A percentile compares a stretch with the other conserved stretches of the same genome.
Evolutionary conservation across 345 rosid genomes (phyloP).

Genomic region (Balakata baccata): DNA sequence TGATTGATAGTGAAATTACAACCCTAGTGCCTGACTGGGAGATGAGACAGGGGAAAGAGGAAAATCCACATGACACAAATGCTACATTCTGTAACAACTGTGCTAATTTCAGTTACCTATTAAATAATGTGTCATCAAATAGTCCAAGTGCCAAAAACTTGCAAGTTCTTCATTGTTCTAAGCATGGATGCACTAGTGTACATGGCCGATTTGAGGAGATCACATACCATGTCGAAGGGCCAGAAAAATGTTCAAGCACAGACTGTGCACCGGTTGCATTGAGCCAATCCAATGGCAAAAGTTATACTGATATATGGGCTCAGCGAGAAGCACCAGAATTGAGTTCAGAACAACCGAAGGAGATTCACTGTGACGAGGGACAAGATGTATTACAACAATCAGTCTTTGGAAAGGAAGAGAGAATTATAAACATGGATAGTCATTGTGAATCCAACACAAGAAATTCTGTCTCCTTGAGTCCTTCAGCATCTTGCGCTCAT

Average conservation of each 20-base stretch:
- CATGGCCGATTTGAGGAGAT: conserved; percentile 89
- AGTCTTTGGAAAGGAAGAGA: conserved; percentile 29
- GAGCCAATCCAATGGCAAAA: conserved; percentile 26
- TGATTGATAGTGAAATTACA: conserved; percentile 77
- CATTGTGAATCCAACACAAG: conserved; percentile 24
- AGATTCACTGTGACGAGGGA: conserved; percentile 42
- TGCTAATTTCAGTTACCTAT: conserved; percentile 31
- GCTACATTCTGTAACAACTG: conserved; percentile 40
- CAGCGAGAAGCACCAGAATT: conserved; percentile 39
- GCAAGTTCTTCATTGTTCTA: conserved; percentile 51
- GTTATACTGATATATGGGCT: conserved; percentile 62
- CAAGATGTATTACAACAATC: conserved; percentile 17
- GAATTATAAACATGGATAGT: conserved; percentile 32
- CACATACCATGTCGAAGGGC: conserved; percentile 59
- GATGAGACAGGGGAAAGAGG: conserved; percentile 27
- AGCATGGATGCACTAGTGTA: conserved; percentile 44
- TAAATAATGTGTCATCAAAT: conserved; percentile 45
- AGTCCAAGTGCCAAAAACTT: conserved; percentile 34
- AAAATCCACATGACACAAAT: conserved; percentile 18
- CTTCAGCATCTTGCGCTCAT: conserved; percentile 20
- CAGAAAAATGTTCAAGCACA: conserved; percentile 31
- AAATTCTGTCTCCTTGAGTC: conserved; percentile 25
- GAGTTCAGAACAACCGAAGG: conserved; percentile 35
- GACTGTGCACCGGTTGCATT: conserved; percentile 23
- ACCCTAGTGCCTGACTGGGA: conserved; percentile 71